A percentile compares a stretch with the other conserved stretches of the same genome.
phyloP scores from a whole-genome alignment of 2,329 filamentous ascomycete genomes.

The Elsinoe perseae region DNA sequence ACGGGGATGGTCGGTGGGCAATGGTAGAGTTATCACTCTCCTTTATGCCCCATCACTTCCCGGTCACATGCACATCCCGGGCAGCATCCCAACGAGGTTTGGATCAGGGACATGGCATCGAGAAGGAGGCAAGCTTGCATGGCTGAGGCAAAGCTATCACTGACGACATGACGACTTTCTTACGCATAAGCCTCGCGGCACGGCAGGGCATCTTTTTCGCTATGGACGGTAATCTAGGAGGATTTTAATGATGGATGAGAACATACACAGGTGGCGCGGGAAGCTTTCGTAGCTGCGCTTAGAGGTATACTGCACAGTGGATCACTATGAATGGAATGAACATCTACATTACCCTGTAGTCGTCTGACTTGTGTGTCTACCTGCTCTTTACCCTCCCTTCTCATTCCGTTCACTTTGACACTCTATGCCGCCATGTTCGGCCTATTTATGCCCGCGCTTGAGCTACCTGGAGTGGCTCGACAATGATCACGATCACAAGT shows the following conservation, averaged over 20 bases:
- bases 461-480: no score
- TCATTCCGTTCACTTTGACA: no score
- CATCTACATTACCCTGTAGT: no score
- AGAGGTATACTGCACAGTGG: background rate
- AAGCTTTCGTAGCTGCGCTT: background rate
- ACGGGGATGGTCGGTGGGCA: constrained; percentile 4
- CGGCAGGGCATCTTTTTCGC: background rate
- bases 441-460: no score
- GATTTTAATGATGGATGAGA: no score
- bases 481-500: no score
- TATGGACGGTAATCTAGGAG: background rate
- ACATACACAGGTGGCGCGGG: no score
- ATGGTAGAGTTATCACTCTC: background rate
- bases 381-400: background rate
- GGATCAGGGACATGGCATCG: background rate
- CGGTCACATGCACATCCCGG: no score
- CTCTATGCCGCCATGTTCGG: no score
- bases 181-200: constrained; percentile 8
- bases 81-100: background rate
- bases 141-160: background rate
- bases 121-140: background rate
- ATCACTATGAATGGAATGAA: background rate
- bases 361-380: no score
- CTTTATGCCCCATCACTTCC: background rate
- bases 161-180: background rate